phyloP scores from a whole-genome alignment of 2,329 filamentous ascomycete genomes.

The Clonostachys sp. region DNA sequence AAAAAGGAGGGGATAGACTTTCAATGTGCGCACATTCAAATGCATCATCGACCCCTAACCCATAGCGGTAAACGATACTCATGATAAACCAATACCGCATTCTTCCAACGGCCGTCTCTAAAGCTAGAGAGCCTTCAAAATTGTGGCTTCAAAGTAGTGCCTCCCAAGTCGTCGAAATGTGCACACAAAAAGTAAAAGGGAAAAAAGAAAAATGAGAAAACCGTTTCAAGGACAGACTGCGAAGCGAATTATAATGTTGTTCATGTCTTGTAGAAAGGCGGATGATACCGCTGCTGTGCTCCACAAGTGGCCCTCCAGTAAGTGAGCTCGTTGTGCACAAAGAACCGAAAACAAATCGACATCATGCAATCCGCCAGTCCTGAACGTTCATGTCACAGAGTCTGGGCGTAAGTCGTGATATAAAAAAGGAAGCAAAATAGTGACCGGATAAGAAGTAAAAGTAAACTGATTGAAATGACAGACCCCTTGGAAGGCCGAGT shows the following conservation, averaged over 20 bases:
- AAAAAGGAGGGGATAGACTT: too few relatives aligned
- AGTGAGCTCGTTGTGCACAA: background rate
- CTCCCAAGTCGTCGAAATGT: too few relatives aligned
- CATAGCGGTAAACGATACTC: too few relatives aligned
- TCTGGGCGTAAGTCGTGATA: slow-evolving; percentile 30
- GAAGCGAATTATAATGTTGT: slow-evolving; percentile 31
- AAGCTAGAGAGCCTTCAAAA: too few relatives aligned
- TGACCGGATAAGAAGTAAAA: slow-evolving; percentile 5
- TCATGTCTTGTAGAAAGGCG: slow-evolving; percentile 13
- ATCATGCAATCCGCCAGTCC: slow-evolving; percentile 6
- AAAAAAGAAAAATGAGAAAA: background rate
- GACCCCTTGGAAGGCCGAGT: slow-evolving; percentile 12
- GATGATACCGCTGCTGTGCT: background rate
- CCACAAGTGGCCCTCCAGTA: slow-evolving; percentile 5
- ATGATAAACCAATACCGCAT: too few relatives aligned
- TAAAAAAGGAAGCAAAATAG: slow-evolving; percentile 12
- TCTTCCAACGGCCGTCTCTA: too few relatives aligned
- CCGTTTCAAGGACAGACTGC: slow-evolving; percentile 28
- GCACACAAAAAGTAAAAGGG: too few relatives aligned
- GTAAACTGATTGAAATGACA: slow-evolving; percentile 7
- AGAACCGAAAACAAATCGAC: slow-evolving; percentile 5
- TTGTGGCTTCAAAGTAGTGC: too few relatives aligned
- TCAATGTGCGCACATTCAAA: too few relatives aligned
- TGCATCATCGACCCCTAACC: too few relatives aligned
- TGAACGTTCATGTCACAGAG: slow-evolving; percentile 27